Conservation (phyloP, 352 stramenopile species). For the Phytopythium vexans region DNA sequence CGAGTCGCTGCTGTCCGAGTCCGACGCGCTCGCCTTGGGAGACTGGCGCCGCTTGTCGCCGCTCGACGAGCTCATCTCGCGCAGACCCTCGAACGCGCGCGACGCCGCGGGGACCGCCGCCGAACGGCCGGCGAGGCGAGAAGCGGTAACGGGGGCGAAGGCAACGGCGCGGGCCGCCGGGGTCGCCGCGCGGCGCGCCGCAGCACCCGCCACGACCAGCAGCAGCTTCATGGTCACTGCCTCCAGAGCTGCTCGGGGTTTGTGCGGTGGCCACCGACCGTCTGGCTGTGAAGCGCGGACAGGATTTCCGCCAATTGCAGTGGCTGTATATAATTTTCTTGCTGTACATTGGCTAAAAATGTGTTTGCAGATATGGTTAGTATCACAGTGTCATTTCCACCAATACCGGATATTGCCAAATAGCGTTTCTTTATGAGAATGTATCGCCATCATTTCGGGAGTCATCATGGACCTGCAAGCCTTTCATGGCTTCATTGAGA, state of each 20-base stretch:
- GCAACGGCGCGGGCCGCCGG: conserved; percentile 8
- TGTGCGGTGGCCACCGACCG: neutral
- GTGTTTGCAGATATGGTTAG: too few species aligned
- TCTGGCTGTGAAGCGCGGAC: conserved; percentile 1
- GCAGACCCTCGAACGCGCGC: conserved; percentile 5
- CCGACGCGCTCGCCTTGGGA: conserved; percentile 7
- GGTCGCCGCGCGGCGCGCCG: conserved; percentile 16
- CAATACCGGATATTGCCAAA: too few species aligned
- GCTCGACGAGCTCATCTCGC: conserved; percentile 14
- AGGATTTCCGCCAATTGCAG: conserved; percentile 7
- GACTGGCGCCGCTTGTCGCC: conserved; percentile 3
- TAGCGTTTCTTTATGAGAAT: too few species aligned
- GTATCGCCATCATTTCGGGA: too few species aligned
- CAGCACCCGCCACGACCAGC: conserved; percentile 26
- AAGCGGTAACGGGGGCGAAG: conserved; percentile 6
- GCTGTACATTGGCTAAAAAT: too few species aligned
- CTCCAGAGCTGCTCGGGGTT: too few species aligned
- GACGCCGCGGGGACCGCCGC: too few species aligned
- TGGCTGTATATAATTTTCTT: too few species aligned
- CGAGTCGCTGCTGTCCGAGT: conserved; percentile 13
- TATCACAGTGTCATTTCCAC: too few species aligned
- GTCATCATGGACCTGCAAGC: too few species aligned
- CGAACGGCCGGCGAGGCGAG: too few species aligned
- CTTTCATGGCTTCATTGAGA: too few species aligned
- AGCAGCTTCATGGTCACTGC: conserved; percentile 43